phyloP scores from a whole-genome alignment of 495 filamentous ascomycete genomes.

The Elasticomyces elasticus region DNA sequence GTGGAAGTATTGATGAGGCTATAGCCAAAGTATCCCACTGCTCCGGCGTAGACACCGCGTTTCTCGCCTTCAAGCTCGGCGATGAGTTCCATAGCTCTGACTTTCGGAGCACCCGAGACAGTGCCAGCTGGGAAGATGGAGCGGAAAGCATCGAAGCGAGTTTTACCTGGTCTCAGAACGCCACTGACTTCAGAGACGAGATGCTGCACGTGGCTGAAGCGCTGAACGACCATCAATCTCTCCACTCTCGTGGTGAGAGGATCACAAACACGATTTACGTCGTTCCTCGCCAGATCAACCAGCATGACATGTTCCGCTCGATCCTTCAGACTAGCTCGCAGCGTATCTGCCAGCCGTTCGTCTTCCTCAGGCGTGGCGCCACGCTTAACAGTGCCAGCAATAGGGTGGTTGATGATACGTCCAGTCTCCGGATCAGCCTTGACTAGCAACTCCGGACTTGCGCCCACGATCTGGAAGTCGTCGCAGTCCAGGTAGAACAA shows the following conservation, averaged over 20 bases:
- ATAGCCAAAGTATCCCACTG: constrained; percentile 87
- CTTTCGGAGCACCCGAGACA: constrained; percentile 89
- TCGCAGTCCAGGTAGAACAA: constrained; percentile 89
- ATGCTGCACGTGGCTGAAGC: constrained; percentile 94
- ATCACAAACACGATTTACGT: constrained; percentile 92
- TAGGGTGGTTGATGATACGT: constrained; percentile 90
- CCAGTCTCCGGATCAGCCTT: constrained; percentile 63
- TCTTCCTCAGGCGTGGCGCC: constrained; percentile 75
- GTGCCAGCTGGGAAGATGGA: constrained; percentile 92
- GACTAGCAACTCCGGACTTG: constrained; percentile 85
- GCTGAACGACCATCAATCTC: constrained; percentile 88
- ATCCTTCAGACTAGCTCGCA: constrained; percentile 77
- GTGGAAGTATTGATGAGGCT: constrained; percentile 38
- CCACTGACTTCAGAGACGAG: constrained; percentile 91
- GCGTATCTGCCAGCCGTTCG: constrained; percentile 62
- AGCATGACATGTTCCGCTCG: constrained; percentile 98
- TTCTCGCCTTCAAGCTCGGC: constrained; percentile 89
- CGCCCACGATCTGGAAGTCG: constrained; percentile 89
- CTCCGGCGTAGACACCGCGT: constrained; percentile 91
- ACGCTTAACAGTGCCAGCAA: constrained; percentile 87
- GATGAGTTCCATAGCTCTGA: constrained; percentile 92
- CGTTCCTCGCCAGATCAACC: constrained; percentile 94
- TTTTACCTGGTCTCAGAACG: constrained; percentile 67
- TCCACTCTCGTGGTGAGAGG: constrained; percentile 81
- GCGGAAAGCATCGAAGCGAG: constrained; percentile 89